Conservation (phyloP, 1,139 yeast species). For the Taphrina communis region DNA sequence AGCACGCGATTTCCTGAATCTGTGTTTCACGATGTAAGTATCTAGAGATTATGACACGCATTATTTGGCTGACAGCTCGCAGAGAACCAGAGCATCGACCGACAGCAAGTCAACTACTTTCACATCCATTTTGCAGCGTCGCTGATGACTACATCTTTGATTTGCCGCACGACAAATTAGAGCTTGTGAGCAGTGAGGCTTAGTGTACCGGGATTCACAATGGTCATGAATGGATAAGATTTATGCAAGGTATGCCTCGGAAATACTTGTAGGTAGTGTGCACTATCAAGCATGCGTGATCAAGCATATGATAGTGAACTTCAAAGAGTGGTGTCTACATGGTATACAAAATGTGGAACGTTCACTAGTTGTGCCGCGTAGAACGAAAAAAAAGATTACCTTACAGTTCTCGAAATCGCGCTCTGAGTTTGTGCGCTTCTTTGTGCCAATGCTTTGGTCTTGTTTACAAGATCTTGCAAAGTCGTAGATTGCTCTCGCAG, state of each 20-base stretch:
- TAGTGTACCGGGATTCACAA: too few species aligned
- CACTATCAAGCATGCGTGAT: too few species aligned
- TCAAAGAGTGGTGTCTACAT: neutral
- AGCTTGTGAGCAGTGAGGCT: too few species aligned
- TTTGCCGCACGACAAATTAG: slow-evolving; percentile 9
- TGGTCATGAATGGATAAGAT: too few species aligned
- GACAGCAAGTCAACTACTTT: slow-evolving; percentile 72
- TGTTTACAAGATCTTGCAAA: slow-evolving; percentile 33
- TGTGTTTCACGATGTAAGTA: slow-evolving; percentile 61
- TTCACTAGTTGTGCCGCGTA: too few species aligned
- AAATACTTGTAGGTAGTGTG: too few species aligned
- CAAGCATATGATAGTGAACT: neutral
- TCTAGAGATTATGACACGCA: neutral
- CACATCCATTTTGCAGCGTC: slow-evolving; percentile 64
- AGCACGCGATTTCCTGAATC: slow-evolving; percentile 73
- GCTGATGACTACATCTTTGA: slow-evolving; percentile 15
- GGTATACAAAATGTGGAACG: too few species aligned
- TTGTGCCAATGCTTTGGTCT: slow-evolving; percentile 26
- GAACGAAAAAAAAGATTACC: neutral
- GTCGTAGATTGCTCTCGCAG: slow-evolving; percentile 17
- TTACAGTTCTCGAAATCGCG: slow-evolving; percentile 1
- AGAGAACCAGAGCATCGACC: slow-evolving; percentile 82
- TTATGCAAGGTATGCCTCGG: too few species aligned
- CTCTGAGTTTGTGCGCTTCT: slow-evolving; percentile 22
- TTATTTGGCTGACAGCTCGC: neutral